Evolutionary conservation across 805 yeast genomes (phyloP).

Genomic region (Candida boidinii): DNA sequence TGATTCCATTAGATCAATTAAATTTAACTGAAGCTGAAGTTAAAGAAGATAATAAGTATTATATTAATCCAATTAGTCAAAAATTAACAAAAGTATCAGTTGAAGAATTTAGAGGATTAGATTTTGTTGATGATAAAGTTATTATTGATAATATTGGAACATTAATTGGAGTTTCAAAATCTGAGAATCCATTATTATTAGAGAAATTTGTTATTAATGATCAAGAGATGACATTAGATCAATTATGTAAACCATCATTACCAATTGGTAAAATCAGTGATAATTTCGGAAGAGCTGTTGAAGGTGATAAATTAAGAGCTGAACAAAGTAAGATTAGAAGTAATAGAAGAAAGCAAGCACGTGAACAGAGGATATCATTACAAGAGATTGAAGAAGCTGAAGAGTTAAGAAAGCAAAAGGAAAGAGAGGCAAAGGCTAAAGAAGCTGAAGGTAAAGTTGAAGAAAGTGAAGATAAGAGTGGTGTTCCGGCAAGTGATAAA

Average conservation of each 20-base stretch:
- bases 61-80: slow-evolving; percentile 10
- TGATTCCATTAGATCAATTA: not conserved
- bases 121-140: slow-evolving; percentile 9
- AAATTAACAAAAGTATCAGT: slow-evolving; percentile 12
- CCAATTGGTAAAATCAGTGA: slow-evolving; percentile 61
- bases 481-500: slow-evolving; percentile 10
- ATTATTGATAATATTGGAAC: slow-evolving; percentile 28
- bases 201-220: slow-evolving; percentile 39
- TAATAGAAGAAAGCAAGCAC: slow-evolving; percentile 32
- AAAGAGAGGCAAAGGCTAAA: slow-evolving; percentile 7
- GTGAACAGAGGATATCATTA: slow-evolving; percentile 27
- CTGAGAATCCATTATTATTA: slow-evolving; percentile 30
- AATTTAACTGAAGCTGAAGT: slow-evolving; percentile 3
- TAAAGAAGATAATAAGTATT: slow-evolving; percentile 7
- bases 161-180: slow-evolving; percentile 26
- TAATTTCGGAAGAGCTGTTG: slow-evolving; percentile 45
- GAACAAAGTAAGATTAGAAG: slow-evolving; percentile 26
- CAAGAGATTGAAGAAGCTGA: slow-evolving; percentile 17
- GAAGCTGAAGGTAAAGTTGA: slow-evolving; percentile 8
- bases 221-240: slow-evolving; percentile 52
- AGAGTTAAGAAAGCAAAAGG: slow-evolving; percentile 9
- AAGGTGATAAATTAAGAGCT: slow-evolving; percentile 35
- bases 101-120: slow-evolving; percentile 11
- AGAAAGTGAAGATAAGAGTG: slow-evolving; percentile 8
- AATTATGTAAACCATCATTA: slow-evolving; percentile 57